These are phyloP conservation scores for Xanthoconium stramineum DNA, from an alignment of 768 basidiomycete genomes.

Conservation along the genomic window DNA sequence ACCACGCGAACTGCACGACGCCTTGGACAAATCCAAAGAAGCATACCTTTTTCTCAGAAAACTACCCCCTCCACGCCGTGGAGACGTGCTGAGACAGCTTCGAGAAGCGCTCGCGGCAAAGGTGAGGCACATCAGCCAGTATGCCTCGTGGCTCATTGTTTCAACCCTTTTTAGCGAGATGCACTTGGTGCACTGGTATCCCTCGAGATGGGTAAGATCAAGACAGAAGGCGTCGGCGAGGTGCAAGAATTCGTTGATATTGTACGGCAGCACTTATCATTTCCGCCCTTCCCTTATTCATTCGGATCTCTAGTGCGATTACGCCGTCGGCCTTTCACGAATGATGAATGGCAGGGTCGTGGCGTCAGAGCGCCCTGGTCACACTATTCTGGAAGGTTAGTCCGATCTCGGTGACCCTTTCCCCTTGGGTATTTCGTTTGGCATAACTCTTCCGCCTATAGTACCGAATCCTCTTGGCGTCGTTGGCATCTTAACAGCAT, in stretches of 20 bases:
- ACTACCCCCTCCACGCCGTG: slow-evolving; percentile 83
- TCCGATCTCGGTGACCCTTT: not conserved
- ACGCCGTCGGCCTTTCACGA: slow-evolving; percentile 87
- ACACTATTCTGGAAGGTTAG: slow-evolving; percentile 84
- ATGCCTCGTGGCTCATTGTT: slow-evolving; percentile 8
- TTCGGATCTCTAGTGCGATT: slow-evolving; percentile 67
- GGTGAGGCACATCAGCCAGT: slow-evolving; percentile 36
- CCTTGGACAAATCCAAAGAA: slow-evolving; percentile 67
- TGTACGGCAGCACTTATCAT: slow-evolving; percentile 44
- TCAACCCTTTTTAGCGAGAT: slow-evolving; percentile 49
- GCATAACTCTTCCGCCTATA: slow-evolving; percentile 31
- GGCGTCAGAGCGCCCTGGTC: slow-evolving; percentile 86
- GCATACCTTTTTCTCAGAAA: slow-evolving; percentile 70
- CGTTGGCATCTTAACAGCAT: slow-evolving; percentile 79
- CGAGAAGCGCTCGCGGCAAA: slow-evolving; percentile 77
- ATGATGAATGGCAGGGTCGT: slow-evolving; percentile 93
- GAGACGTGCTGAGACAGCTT: slow-evolving; percentile 86
- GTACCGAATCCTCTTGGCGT: slow-evolving; percentile 88
- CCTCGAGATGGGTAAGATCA: slow-evolving; percentile 90
- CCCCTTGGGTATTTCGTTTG: slow-evolving; percentile 1
- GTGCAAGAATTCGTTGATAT: slow-evolving; percentile 96
- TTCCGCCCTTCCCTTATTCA: slow-evolving; percentile 5
- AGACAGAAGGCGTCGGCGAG: slow-evolving; percentile 86
- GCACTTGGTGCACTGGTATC: slow-evolving; percentile 80
- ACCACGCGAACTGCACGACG: slow-evolving; percentile 65